Evolutionary conservation across 163 green algal genomes (phyloP).

Genomic region (Coccomyxa subellipsoidea): DNA sequence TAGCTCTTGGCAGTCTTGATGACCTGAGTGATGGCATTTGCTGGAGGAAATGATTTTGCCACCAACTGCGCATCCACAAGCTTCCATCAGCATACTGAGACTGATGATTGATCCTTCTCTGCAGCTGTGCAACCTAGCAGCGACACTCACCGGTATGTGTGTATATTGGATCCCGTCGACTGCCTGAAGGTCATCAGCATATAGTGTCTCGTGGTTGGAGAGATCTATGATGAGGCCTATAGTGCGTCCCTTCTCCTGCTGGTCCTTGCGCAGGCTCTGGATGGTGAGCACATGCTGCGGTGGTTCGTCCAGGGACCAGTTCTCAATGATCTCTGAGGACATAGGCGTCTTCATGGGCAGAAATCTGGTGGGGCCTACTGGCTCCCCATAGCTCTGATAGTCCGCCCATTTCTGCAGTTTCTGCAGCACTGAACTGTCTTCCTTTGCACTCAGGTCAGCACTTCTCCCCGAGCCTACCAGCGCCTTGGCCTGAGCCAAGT

Average conservation of each 20-base stretch:
- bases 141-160: slow-evolving; percentile 51
- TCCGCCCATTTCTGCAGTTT: slow-evolving; percentile 62
- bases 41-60: slow-evolving; percentile 67
- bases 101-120: background rate
- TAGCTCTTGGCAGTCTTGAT: slow-evolving; percentile 46
- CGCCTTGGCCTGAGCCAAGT: background rate
- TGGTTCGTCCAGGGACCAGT: slow-evolving; percentile 59
- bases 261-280: slow-evolving; percentile 44
- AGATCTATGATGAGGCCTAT: slow-evolving; percentile 83
- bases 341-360: slow-evolving; percentile 83
- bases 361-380: slow-evolving; percentile 60
- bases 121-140: background rate
- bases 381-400: slow-evolving; percentile 57
- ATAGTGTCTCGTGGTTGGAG: slow-evolving; percentile 78
- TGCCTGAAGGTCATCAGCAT: slow-evolving; percentile 55
- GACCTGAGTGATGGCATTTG: slow-evolving; percentile 59
- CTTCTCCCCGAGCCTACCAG: background rate
- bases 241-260: slow-evolving; percentile 36
- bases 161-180: slow-evolving; percentile 45
- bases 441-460: background rate
- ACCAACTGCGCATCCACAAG: slow-evolving; percentile 35
- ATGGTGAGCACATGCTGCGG: slow-evolving; percentile 70
- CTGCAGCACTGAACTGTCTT: slow-evolving; percentile 26
- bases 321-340: slow-evolving; percentile 57
- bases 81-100: background rate